Evolutionary conservation across 2,329 filamentous ascomycete genomes (phyloP), one percentile per base, ranked within the genome.

Genomic region (Sporothrix mexicana): DNA sequence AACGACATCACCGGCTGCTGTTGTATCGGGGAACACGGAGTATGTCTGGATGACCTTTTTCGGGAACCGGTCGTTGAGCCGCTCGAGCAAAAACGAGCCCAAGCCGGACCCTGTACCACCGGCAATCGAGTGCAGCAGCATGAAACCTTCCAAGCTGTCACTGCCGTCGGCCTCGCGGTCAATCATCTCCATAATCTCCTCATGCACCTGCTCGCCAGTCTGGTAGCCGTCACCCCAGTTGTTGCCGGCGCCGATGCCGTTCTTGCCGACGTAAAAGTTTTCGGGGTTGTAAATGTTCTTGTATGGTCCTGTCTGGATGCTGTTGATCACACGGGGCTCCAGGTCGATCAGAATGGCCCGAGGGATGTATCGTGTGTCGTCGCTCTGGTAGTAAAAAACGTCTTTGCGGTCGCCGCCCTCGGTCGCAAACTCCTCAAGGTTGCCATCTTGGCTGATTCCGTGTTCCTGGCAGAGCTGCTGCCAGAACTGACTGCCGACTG

Each of bases 31-130:
- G 78, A 99, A 99, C 70, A 99, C 97, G 0, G 95, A 98, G 83
- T 99, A 99, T 57, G 96, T 98, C 84, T 99, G 96, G 73, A 99
- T 98, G 76, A 99, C 90, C 86, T 99, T 99, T 84, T 99, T 99
- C 49, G 97, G 96, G 78, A 98, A 99, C 68, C 95, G 89, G 82
- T 99, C 96, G 81, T 99, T 99, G 81, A 99, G 90, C 76, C 94
- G 88, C 83, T 99, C 97, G 20, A 99, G 89, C 74, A 99, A 88
- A 80, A 97, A 99, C 41, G 94, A 97, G 30, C 96, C 96, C 62
- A 99, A 84, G n/a, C 96, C 96, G 25, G 95, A 98, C 9, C 96
- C 96, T 20, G 96, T 99, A 73, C 96, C 96, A 75, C 96, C 96
- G 59, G 96, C 97, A 79, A 99, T 99, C 2, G 96, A 98, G 81